phyloP scores from a whole-genome alignment of 169 alveolate species.

The Plasmodium coatneyi region DNA sequence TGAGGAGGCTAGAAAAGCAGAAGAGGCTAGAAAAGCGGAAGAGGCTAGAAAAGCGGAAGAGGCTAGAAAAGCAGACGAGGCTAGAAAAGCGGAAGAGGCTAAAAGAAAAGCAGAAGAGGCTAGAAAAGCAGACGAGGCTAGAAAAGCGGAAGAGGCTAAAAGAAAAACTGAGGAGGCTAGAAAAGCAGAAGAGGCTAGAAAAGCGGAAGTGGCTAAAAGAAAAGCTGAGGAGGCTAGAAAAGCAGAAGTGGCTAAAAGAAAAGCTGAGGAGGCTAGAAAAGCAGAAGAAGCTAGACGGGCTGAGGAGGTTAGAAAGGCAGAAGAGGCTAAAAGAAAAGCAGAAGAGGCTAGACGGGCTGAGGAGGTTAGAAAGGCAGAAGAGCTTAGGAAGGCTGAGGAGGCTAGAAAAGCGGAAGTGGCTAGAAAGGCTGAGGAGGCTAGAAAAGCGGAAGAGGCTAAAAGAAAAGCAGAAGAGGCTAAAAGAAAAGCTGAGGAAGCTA shows the following conservation, averaged over 20 bases:
- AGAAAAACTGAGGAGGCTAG: too few relatives aligned
- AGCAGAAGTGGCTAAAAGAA: conserved; percentile 11
- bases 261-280: conserved; percentile 8
- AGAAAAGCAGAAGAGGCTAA: not conserved
- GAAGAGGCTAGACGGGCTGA: not conserved
- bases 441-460: not conserved
- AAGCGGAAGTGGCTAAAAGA: too few relatives aligned
- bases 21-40: too few relatives aligned
- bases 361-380: not conserved
- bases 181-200: too few relatives aligned
- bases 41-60: too few relatives aligned
- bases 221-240: too few relatives aligned
- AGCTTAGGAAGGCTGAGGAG: not conserved
- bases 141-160: too few relatives aligned
- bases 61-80: too few relatives aligned
- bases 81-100: too few relatives aligned
- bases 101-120: too few relatives aligned
- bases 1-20: too few relatives aligned
- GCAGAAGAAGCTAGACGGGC: conserved; percentile 4
- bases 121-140: too few relatives aligned
- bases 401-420: not conserved
- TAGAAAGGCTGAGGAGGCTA: not conserved
- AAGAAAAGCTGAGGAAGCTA: conserved; percentile 9
- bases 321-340: not conserved
- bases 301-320: not conserved